phyloP scores from a whole-genome alignment of 176 grass and related monocot genomes.

The Dactylis glomerata region DNA sequence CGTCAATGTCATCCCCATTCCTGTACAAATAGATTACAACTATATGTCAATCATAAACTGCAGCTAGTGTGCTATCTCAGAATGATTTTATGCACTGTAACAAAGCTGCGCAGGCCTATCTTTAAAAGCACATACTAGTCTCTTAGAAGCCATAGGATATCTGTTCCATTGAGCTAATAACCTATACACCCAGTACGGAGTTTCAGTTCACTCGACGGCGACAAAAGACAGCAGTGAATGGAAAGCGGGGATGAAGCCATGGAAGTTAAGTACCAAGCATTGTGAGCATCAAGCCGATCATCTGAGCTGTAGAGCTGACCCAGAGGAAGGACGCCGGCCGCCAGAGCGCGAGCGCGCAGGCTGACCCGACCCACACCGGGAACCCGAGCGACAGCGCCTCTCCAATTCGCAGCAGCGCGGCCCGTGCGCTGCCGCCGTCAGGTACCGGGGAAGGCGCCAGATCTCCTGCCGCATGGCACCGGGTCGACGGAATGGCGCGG shows the following conservation, averaged over 20 bases:
- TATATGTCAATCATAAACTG: not conserved
- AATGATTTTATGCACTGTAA: not conserved
- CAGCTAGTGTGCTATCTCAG: not conserved
- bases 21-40: constrained; percentile 22
- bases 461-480: constrained; percentile 11
- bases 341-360: constrained; percentile 63
- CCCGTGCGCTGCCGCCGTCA: not conserved
- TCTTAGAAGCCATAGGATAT: not conserved
- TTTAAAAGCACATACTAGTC: not conserved
- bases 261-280: constrained; percentile 58
- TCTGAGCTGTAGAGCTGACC: constrained; percentile 54
- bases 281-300: constrained; percentile 67
- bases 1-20: constrained; percentile 96
- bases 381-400: constrained; percentile 73
- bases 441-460: not conserved
- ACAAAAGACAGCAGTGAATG: not conserved
- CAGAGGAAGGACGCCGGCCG: constrained; percentile 65
- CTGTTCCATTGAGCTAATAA: not conserved
- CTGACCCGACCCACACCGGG: constrained; percentile 74
- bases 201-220: not conserved
- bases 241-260: not conserved
- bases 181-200: not conserved
- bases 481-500: not conserved
- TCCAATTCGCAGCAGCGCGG: constrained; percentile 40
- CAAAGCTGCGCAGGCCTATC: not conserved